Base-by-base conservation (phyloP, 2,329 filamentous ascomycete genomes). In the Epichloe glyceriae region DNA sequence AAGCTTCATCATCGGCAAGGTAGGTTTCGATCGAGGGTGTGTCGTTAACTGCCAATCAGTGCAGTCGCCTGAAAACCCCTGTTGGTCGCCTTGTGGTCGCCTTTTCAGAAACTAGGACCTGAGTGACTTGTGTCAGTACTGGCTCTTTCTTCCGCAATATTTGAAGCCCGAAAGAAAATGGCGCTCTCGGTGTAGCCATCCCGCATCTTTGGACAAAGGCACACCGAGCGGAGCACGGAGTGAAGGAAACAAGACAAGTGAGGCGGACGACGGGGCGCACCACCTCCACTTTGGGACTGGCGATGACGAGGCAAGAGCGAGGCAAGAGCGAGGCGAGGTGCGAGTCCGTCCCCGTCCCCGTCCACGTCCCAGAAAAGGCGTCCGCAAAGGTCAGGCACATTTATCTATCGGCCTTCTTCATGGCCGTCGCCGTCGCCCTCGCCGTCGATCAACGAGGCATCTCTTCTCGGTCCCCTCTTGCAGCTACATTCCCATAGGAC, bases 11-110 rank as follows among this genome's bases (percentile, higher is more conserved):
- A 20, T 17, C n/a, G 17, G 39, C n/a, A 42, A 20, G 39, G 17
- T 12, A 22, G 10, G 10, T 14, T 12, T 42, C 12, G 14, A 15
- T 22, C 19, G 26, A 5, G 40, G 20, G 45, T 47, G 20, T 40
- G 22, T 17, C 30, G 19, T 17, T 40, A 26, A 17, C n/a, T 17
- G 46, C 19, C 8, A 48, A 48, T 15, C 19, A 30, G 12, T 19
- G n/a, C 38, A 15, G 46, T 34, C 17, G 38, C 26, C 33, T 33
- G 8, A 12, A 35, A 50, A 5, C 38, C 44, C 39, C 14, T 22
- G 12, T 38, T 46, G 40, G 46, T 49, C 46, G 50, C 46, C 50
- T 49, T 38, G 15, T 34, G 46, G 45, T 47, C 39, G 50, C 50
- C 50, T 48, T 47, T 39, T 39, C 33, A 17, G 7, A 15, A 43